phyloP scores from a whole-genome alignment of 192 early-diverging fungal genomes.

The Coemansia sp. region DNA sequence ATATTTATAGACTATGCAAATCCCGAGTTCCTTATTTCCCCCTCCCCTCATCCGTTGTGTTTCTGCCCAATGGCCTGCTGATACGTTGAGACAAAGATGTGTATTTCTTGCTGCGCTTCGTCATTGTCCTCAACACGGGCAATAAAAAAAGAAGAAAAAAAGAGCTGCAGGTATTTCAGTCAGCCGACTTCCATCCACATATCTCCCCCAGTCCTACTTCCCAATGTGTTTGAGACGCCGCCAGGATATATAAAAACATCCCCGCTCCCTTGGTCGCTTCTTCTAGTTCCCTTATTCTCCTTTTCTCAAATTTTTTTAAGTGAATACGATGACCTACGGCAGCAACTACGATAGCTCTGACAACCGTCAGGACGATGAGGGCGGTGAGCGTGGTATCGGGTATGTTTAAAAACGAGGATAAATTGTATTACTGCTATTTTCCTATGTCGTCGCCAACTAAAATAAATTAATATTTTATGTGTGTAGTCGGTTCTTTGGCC shows the following conservation, averaged over 20 bases:
- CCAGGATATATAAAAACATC: background rate
- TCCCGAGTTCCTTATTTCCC: background rate
- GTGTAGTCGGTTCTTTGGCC: constrained; percentile 33
- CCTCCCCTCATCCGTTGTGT: background rate
- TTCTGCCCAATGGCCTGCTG: background rate
- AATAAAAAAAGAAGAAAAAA: background rate
- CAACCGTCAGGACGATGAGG: constrained; percentile 18
- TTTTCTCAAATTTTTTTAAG: background rate
- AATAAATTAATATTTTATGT: background rate
- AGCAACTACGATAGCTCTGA: constrained; percentile 32
- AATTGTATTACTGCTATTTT: background rate
- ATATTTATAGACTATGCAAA: background rate
- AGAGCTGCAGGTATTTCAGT: background rate
- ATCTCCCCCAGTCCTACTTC: background rate
- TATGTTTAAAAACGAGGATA: constrained; percentile 11
- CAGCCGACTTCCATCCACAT: background rate
- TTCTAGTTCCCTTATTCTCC: background rate
- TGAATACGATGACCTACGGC: constrained; percentile 14
- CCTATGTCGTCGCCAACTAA: background rate
- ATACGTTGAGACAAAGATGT: background rate
- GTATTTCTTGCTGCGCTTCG: background rate
- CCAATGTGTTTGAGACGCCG: background rate
- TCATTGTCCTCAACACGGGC: background rate
- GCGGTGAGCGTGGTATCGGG: constrained; percentile 36
- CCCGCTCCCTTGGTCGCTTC: background rate